A percentile compares a stretch with the other conserved stretches of the same genome.
Conservation (phyloP, 306 rosid genomes). For the Cucurbita pepo region DNA sequence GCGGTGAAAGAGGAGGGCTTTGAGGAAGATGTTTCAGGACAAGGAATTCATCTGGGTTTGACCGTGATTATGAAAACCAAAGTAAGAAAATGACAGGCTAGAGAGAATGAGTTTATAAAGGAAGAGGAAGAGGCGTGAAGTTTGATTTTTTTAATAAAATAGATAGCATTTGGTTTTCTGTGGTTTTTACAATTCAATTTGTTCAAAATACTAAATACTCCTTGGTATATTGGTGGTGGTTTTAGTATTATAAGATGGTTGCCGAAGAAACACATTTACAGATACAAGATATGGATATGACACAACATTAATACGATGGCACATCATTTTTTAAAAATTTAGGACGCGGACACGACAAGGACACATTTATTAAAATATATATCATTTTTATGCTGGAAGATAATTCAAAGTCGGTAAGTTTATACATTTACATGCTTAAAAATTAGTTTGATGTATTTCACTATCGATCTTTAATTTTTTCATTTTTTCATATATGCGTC, state of each 20-base stretch:
- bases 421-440: too few relatives aligned
- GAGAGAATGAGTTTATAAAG: neutral
- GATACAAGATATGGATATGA: too few relatives aligned
- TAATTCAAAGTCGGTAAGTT: too few relatives aligned
- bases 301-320: too few relatives aligned
- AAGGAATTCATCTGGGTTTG: neutral
- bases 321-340: too few relatives aligned
- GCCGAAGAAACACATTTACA: too few relatives aligned
- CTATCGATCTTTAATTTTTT: too few relatives aligned
- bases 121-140: neutral
- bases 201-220: neutral
- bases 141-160: neutral
- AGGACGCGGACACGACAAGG: too few relatives aligned
- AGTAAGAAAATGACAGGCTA: neutral
- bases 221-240: neutral
- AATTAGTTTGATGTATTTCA: too few relatives aligned
- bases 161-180: neutral
- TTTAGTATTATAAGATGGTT: neutral
- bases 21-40: neutral
- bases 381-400: too few relatives aligned
- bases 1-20: neutral
- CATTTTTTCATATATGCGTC: too few relatives aligned
- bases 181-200: neutral
- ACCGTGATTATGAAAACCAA: neutral
- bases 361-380: too few relatives aligned